Evolutionary conservation across 78 protist genomes (phyloP).

Genomic region (Dictyostelium capitatum): DNA sequence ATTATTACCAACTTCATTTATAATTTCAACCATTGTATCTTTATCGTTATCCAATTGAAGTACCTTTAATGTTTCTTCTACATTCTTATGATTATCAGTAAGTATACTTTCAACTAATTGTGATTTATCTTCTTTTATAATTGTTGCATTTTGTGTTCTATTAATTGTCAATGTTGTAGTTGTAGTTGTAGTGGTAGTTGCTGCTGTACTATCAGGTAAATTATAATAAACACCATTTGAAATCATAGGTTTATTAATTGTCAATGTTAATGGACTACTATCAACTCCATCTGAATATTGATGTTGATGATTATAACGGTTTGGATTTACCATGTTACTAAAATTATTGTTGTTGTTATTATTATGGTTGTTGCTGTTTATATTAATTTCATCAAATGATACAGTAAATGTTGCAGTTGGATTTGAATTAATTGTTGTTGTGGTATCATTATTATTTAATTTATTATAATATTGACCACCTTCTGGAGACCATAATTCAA

Average conservation of each 20-base stretch:
- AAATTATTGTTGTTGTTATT: background rate
- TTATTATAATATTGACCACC: background rate
- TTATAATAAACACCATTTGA: background rate
- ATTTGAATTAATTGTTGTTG: background rate
- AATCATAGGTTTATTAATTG: background rate
- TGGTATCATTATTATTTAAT: background rate
- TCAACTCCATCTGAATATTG: background rate
- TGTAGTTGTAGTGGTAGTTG: background rate
- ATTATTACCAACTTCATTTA: conserved; percentile 28
- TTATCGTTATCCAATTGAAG: background rate
- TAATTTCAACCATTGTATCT: background rate
- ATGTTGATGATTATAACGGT: background rate
- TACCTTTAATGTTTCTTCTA: background rate
- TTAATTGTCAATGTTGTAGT: background rate
- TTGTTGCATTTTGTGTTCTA: background rate
- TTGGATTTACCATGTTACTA: background rate
- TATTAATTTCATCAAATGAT: background rate
- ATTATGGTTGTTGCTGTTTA: background rate
- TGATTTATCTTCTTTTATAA: conserved; percentile 20
- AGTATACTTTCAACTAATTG: background rate
- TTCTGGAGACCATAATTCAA: conserved; percentile 62
- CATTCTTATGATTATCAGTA: background rate
- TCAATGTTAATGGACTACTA: conserved; percentile 1
- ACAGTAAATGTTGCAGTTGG: background rate
- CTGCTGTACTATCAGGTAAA: background rate